A percentile compares a stretch with the other conserved stretches of the same genome.
Evolutionary conservation across 2,329 filamentous ascomycete species (phyloP).

Genomic region (Didymella keratinophila): DNA sequence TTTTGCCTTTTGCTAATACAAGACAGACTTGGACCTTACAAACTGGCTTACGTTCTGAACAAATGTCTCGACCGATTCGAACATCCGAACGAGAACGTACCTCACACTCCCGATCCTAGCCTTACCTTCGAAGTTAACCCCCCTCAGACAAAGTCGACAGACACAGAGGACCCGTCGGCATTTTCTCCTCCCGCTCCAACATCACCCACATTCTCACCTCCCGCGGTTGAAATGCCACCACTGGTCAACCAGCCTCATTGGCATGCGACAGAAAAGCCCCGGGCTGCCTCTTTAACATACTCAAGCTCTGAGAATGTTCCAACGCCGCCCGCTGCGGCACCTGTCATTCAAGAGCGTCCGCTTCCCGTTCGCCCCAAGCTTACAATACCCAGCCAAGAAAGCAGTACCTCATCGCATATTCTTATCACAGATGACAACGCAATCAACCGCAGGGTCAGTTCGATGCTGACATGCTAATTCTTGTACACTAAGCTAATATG

Average conservation of each 20-base stretch:
- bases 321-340: not conserved
- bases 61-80: constrained; percentile 41
- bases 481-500: constrained; percentile 12
- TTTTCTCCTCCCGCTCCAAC: not conserved
- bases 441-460: constrained; percentile 48
- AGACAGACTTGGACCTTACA: constrained; percentile 43
- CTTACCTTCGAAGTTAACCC: constrained; percentile 1
- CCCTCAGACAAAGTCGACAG: not conserved
- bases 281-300: not conserved
- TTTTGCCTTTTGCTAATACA: constrained; percentile 6
- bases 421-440: constrained; percentile 52
- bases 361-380: constrained; percentile 1
- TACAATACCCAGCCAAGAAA: not conserved
- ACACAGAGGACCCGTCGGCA: not conserved
- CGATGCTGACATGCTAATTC: not conserved
- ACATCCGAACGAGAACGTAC: constrained; percentile 32
- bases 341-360: not conserved
- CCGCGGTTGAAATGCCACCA: constrained; percentile 7
- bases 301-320: not conserved
- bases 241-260: constrained; percentile 6
- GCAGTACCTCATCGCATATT: constrained; percentile 21
- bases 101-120: not conserved
- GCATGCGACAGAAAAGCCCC: not conserved
- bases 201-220: not conserved
- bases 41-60: constrained; percentile 41